These are phyloP conservation scores for Kandelia obovata DNA, from an alignment of 345 rosid genomes.

Conservation along the genomic window DNA sequence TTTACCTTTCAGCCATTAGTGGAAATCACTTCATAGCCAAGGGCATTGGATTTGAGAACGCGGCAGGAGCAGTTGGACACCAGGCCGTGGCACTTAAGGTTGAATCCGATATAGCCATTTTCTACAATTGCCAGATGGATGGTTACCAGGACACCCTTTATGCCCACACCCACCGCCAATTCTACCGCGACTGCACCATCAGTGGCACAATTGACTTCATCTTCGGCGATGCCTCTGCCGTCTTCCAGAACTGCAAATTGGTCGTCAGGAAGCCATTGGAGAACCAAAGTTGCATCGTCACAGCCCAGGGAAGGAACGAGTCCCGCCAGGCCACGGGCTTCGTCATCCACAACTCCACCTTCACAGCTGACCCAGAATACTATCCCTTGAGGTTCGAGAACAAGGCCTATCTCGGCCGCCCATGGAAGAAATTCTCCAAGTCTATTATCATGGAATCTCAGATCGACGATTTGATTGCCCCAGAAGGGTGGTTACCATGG, in stretches of 20 bases:
- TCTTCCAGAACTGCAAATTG: slow-evolving; percentile 14
- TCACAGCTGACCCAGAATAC: background rate
- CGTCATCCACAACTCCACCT: slow-evolving; percentile 18
- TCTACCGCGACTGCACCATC: slow-evolving; percentile 67
- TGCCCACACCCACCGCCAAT: slow-evolving; percentile 61
- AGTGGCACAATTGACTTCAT: slow-evolving; percentile 58
- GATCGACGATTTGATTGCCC: slow-evolving; percentile 13
- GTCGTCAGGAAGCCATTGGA: slow-evolving; percentile 14
- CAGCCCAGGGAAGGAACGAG: slow-evolving; percentile 17
- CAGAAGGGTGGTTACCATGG: slow-evolving; percentile 19
- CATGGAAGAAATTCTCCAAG: slow-evolving; percentile 11
- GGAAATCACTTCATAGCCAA: slow-evolving; percentile 63
- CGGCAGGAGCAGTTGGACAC: slow-evolving; percentile 50
- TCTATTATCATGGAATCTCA: slow-evolving; percentile 18
- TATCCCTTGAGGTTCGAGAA: background rate
- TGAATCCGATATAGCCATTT: slow-evolving; percentile 44
- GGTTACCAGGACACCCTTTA: slow-evolving; percentile 73
- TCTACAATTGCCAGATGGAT: slow-evolving; percentile 54
- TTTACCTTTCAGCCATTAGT: slow-evolving; percentile 30
- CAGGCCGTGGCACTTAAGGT: slow-evolving; percentile 79
- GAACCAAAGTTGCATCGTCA: slow-evolving; percentile 8
- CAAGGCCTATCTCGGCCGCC: slow-evolving; percentile 15
- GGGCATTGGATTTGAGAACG: slow-evolving; percentile 65
- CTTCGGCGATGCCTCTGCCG: slow-evolving; percentile 15
- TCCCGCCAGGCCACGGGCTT: slow-evolving; percentile 14